Evolutionary conservation across 2,329 filamentous ascomycete species (phyloP).

Genomic region (Monosporascus sp.): DNA sequence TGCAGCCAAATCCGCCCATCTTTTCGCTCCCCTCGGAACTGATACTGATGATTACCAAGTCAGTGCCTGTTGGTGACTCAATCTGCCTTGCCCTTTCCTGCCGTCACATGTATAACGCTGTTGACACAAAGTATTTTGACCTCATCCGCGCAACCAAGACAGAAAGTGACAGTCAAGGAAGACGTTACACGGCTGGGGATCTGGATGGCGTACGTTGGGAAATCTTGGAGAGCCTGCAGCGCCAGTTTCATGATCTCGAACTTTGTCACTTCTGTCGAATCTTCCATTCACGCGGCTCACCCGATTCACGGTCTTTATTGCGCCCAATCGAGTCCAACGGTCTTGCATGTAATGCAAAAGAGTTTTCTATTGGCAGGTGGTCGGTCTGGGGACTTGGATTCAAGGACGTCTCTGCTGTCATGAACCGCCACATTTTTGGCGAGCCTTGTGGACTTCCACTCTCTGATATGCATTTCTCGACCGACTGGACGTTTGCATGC

Average conservation of each 20-base stretch:
- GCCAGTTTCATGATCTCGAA: constrained; percentile 1
- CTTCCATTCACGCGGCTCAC: constrained; percentile 3
- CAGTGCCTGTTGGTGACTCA: constrained; percentile 3
- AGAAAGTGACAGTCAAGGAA: not conserved
- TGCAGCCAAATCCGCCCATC: not conserved
- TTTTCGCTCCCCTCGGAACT: constrained; percentile 4
- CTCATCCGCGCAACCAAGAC: not conserved
- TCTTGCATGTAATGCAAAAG: constrained; percentile 4
- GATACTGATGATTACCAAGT: constrained; percentile 1
- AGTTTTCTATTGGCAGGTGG: constrained; percentile 5
- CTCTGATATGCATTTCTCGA: constrained; percentile 3
- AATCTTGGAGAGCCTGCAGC: constrained; percentile 3
- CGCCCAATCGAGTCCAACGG: not conserved
- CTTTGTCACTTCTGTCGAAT: constrained; percentile 9
- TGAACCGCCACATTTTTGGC: not conserved
- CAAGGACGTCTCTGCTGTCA: constrained; percentile 6
- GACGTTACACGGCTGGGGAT: not conserved
- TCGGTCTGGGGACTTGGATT: constrained; percentile 8
- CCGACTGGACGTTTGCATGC: constrained; percentile 6
- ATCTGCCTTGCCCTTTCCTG: constrained; percentile 4
- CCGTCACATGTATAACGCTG: not conserved
- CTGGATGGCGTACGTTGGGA: constrained; percentile 4
- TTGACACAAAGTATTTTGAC: not conserved
- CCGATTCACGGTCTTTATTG: constrained; percentile 1
- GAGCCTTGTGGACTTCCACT: constrained; percentile 2